Base-by-base conservation (phyloP, 73 alveolate genomes). In the Tetrahymena thermophila region DNA sequence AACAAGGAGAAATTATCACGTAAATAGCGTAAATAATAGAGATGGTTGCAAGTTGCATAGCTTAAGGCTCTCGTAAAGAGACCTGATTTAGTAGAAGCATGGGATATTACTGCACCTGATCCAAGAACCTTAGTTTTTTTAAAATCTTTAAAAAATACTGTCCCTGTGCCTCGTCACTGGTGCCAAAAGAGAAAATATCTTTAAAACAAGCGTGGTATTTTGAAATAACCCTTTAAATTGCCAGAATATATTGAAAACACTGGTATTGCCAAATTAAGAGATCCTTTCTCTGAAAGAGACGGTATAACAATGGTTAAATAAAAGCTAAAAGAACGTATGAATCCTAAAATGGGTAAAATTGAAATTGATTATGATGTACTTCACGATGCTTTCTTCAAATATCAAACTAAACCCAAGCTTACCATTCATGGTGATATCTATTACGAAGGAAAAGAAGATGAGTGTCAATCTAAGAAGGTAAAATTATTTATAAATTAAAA, bases 131-230 rank as follows among this genome's bases (percentile, higher is more conserved):
- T 99, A 50, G 97, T 99, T 56, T 97, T 97, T 84, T 96, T 99
- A 96, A 99, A 99, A 96, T 96, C 98, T 95, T 96, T 97, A 71
- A 98, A 99, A 93, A 99, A 99, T 93, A 98, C 99, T 44, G 99
- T 99, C 40, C 99, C 99, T 37, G 99, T 99, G 25, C 99, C 99
- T 28, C 96, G 98, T 85, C 99, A 99, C 95, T 99, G 99, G 99
- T 97, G 99, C 37, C 98, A 99, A 96, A 99, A 99, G 97, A 96
- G 99, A 85, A 97, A 99, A 97, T 99, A 98, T 98, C 96, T 99
- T 25, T 98, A 98, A 96, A 97, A 99, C 93, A 99, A 98, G 96
- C 96, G 99, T 95, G 99, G 99, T 35, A 96, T 98, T 93, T 98
- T 97, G 84, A 98, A 99, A 96, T 96, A 96, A 34, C 99, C 99